Conservation (phyloP, 192 early-diverging fungal species). For the Spizellomyces sp. region DNA sequence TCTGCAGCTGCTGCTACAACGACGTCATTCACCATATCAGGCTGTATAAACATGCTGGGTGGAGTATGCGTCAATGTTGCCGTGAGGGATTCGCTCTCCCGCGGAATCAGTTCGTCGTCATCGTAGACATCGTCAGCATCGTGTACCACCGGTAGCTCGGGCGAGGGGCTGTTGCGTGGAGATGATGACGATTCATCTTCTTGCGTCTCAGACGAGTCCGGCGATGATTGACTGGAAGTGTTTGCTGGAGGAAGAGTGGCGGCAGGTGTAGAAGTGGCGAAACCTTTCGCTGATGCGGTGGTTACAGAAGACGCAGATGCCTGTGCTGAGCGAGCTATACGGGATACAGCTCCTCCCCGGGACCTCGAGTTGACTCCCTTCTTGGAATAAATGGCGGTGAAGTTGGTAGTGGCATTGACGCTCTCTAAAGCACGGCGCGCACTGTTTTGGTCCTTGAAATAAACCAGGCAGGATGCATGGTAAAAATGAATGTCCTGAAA, state of each 20-base stretch:
- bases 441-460: conserved; percentile 35
- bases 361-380: conserved; percentile 30
- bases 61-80: not conserved
- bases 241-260: not conserved
- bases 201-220: not conserved
- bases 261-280: not conserved
- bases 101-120: not conserved
- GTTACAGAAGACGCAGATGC: not conserved
- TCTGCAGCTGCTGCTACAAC: conserved; percentile 7
- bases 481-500: conserved; percentile 48
- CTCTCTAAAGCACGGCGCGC: conserved; percentile 42
- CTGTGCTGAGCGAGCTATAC: not conserved
- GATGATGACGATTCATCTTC: conserved; percentile 35
- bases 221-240: conserved; percentile 20
- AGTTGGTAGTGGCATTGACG: conserved; percentile 47
- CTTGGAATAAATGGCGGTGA: conserved; percentile 52
- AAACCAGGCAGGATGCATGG: conserved; percentile 45
- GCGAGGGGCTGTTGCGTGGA: conserved; percentile 13
- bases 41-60: conserved; percentile 24
- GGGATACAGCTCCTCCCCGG: not conserved
- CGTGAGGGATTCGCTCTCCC: not conserved
- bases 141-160: not conserved
- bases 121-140: not conserved
- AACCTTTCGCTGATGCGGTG: conserved; percentile 10
- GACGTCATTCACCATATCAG: conserved; percentile 2